phyloP scores from a whole-genome alignment of 2,329 filamentous ascomycete species.

The Emericellopsis atlantica region DNA sequence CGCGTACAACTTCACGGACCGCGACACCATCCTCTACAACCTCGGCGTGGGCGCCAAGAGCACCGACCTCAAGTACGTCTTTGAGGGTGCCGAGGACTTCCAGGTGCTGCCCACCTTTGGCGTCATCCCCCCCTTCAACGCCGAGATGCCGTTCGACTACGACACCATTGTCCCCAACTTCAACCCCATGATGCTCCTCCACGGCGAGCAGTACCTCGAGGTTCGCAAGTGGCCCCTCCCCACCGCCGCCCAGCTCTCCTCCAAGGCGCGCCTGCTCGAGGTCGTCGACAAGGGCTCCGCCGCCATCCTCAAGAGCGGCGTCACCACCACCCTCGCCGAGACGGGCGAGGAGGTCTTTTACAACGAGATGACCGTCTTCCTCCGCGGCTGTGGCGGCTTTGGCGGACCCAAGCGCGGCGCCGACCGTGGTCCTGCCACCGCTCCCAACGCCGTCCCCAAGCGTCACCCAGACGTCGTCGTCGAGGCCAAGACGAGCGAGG shows the following conservation, averaged over 20 bases:
- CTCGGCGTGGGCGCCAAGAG: slow-evolving; percentile 86
- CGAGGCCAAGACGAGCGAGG: slow-evolving; percentile 75
- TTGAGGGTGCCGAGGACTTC: slow-evolving; percentile 85
- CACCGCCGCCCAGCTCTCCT: slow-evolving; percentile 64
- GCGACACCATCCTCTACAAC: slow-evolving; percentile 90
- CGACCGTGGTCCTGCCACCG: slow-evolving; percentile 70
- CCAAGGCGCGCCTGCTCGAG: slow-evolving; percentile 72
- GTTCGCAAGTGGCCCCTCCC: slow-evolving; percentile 86
- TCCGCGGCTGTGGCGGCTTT: slow-evolving; percentile 84
- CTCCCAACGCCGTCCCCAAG: slow-evolving; percentile 64
- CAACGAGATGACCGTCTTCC: slow-evolving; percentile 89
- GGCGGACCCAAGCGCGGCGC: slow-evolving; percentile 66
- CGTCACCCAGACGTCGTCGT: slow-evolving; percentile 69
- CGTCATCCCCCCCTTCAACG: slow-evolving; percentile 88
- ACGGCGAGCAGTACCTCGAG: slow-evolving; percentile 97
- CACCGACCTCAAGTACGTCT: slow-evolving; percentile 76
- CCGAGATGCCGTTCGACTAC: slow-evolving; percentile 66
- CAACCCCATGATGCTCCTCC: slow-evolving; percentile 95
- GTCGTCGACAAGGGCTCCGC: slow-evolving; percentile 93
- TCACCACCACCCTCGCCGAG: slow-evolving; percentile 71
- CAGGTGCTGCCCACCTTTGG: slow-evolving; percentile 91
- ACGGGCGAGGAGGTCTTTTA: slow-evolving; percentile 90
- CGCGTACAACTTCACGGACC: slow-evolving; percentile 72
- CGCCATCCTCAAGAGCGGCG: slow-evolving; percentile 68
- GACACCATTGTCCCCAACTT: slow-evolving; percentile 88